Conservation (phyloP, 768 basidiomycete genomes). For the Mycena pura region DNA sequence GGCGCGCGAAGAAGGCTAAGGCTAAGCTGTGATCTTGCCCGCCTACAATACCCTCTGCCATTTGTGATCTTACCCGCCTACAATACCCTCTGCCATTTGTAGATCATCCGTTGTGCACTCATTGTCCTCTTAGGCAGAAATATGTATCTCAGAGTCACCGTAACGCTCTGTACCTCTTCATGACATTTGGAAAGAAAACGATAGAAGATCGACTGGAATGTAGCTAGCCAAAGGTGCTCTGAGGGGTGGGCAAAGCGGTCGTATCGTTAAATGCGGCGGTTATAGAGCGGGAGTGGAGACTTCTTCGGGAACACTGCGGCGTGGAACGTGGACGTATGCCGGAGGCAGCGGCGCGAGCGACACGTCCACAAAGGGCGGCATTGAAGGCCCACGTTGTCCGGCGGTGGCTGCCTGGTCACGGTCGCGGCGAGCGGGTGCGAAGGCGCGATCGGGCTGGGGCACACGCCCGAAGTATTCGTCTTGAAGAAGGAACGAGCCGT, state of each 20-base stretch:
- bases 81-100: constrained; percentile 27
- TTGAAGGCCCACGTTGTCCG: neutral
- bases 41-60: neutral
- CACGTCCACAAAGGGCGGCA: neutral
- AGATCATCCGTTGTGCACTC: too few species aligned
- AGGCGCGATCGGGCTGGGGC: neutral
- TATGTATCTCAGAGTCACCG: too few species aligned
- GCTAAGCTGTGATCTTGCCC: constrained; percentile 33
- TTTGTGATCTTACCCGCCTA: constrained; percentile 27
- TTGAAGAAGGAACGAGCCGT: constrained; percentile 33
- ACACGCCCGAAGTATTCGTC: constrained; percentile 26
- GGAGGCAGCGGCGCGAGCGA: constrained; percentile 10
- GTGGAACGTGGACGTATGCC: constrained; percentile 6
- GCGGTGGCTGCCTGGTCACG: neutral
- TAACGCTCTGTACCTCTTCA: too few species aligned
- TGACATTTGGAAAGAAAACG: too few species aligned
- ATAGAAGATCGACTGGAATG: too few species aligned
- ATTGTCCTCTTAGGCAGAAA: too few species aligned
- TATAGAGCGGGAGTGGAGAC: neutral
- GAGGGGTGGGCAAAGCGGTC: too few species aligned
- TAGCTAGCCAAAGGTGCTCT: too few species aligned
- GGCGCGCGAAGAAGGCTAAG: constrained; percentile 18
- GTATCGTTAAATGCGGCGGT: too few species aligned
- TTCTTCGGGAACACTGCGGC: neutral
- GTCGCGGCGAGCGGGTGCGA: neutral